Conservation (phyloP, 164 flowering plant species). For the Nelumbo lutea region DNA sequence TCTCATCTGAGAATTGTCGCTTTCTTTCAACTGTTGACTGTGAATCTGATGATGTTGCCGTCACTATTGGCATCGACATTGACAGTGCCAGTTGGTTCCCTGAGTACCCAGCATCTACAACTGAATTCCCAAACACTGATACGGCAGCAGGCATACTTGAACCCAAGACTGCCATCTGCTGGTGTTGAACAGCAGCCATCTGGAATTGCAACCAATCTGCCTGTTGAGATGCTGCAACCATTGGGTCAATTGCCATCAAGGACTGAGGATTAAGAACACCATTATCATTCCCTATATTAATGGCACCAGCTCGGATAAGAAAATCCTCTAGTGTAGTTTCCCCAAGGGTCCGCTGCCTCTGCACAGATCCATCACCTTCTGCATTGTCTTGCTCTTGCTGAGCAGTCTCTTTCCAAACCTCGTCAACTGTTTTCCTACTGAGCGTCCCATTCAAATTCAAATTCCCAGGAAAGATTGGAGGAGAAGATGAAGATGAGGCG, state of each 20-base stretch:
- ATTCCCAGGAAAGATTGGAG: constrained; percentile 16
- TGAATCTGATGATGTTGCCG: constrained; percentile 20
- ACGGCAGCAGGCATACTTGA: constrained; percentile 17
- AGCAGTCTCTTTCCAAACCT: constrained; percentile 33
- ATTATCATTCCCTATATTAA: constrained; percentile 17
- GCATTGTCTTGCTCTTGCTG: constrained; percentile 13
- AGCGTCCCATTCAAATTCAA: constrained; percentile 16
- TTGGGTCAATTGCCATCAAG: constrained; percentile 17
- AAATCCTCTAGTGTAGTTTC: constrained; percentile 33
- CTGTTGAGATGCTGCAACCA: constrained; percentile 16
- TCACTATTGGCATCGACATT: constrained; percentile 17
- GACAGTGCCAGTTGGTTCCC: constrained; percentile 25
- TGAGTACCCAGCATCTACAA: constrained; percentile 18
- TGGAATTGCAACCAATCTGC: constrained; percentile 35
- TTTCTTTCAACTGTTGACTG: constrained; percentile 21
- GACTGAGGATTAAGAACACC: constrained; percentile 15
- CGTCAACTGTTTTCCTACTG: constrained; percentile 25
- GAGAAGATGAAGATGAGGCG: constrained; percentile 19
- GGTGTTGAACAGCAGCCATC: constrained; percentile 17
- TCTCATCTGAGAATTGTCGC: constrained; percentile 25
- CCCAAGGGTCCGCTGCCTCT: constrained; percentile 14
- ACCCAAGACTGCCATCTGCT: constrained; percentile 18
- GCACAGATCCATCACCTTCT: constrained; percentile 6
- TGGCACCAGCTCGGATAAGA: constrained; percentile 27
- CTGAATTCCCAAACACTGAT: constrained; percentile 20